A percentile compares a stretch with the other conserved stretches of the same genome.
Conservation (phyloP, 441 rosid genomes). For the Geranium incanum region DNA sequence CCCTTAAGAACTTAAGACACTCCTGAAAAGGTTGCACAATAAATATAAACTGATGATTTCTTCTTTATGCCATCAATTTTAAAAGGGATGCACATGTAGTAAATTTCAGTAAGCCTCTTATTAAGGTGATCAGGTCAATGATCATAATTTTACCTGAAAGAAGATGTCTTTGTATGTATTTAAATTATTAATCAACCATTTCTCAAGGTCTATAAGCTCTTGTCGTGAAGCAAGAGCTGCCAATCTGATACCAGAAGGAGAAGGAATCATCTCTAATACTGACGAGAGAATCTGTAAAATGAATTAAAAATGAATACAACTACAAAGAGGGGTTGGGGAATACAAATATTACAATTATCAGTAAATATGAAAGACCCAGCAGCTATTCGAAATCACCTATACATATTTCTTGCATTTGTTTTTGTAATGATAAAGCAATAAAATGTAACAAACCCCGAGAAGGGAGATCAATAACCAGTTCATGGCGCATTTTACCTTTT, state of each 20-base stretch:
- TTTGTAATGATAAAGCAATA: neutral
- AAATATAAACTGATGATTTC: slow-evolving; percentile 20
- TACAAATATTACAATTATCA: neutral
- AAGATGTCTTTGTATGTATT: slow-evolving; percentile 55
- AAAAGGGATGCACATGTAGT: neutral
- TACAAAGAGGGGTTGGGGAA: slow-evolving; percentile 4
- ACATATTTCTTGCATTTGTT: neutral
- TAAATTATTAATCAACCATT: slow-evolving; percentile 64
- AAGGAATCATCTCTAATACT: slow-evolving; percentile 72
- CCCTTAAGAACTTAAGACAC: slow-evolving; percentile 77
- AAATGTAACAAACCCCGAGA: neutral
- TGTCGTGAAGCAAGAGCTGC: slow-evolving; percentile 79
- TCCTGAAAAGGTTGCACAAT: slow-evolving; percentile 46
- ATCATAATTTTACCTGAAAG: slow-evolving; percentile 51
- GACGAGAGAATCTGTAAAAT: slow-evolving; percentile 55
- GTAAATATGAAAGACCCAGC: neutral
- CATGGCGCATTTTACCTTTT: slow-evolving; percentile 46
- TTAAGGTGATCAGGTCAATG: neutral
- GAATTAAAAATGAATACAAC: slow-evolving; percentile 11
- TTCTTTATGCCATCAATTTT: slow-evolving; percentile 13
- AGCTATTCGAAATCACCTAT: neutral
- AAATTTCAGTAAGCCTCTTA: neutral
- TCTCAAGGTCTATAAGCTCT: slow-evolving; percentile 75
- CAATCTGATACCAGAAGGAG: slow-evolving; percentile 58
- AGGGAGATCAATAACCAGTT: neutral